Conservation (phyloP, 495 filamentous ascomycete genomes). For the Aspergillus cristatus region DNA sequence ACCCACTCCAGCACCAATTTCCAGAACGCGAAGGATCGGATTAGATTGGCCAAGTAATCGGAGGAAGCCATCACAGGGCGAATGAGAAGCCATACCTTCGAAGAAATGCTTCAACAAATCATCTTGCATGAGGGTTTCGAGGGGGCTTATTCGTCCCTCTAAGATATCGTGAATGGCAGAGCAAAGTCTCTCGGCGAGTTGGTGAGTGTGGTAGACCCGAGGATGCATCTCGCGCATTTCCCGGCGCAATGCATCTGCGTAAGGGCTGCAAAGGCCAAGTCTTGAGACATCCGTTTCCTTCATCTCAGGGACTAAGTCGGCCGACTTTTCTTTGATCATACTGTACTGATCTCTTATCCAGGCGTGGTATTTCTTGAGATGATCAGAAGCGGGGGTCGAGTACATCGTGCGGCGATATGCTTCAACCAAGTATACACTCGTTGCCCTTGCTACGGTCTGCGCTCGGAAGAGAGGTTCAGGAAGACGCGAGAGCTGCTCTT, state of each 20-base stretch:
- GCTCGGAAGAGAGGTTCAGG: too few relatives aligned
- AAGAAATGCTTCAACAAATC: constrained; percentile 16
- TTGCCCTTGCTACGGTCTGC: too few relatives aligned
- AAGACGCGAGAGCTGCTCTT: too few relatives aligned
- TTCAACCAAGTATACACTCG: too few relatives aligned
- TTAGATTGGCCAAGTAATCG: constrained; percentile 22
- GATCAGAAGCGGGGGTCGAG: neutral
- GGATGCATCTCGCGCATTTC: too few relatives aligned
- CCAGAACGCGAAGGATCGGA: constrained; percentile 29
- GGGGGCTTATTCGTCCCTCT: constrained; percentile 9
- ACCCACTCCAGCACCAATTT: constrained; percentile 36
- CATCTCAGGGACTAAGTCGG: neutral
- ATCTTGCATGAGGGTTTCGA: constrained; percentile 17
- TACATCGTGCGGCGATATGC: neutral
- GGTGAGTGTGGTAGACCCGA: too few relatives aligned
- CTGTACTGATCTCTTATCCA: neutral
- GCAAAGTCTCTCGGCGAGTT: too few relatives aligned
- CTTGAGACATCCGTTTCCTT: neutral
- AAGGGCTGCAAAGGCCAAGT: too few relatives aligned
- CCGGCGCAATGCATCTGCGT: too few relatives aligned
- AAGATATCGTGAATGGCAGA: too few relatives aligned
- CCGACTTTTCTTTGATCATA: neutral
- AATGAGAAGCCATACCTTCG: constrained; percentile 1
- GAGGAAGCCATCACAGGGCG: constrained; percentile 11
- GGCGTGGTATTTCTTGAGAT: neutral